phyloP scores from a whole-genome alignment of 306 rosid genomes.

The Cicer pinnatifidum region DNA sequence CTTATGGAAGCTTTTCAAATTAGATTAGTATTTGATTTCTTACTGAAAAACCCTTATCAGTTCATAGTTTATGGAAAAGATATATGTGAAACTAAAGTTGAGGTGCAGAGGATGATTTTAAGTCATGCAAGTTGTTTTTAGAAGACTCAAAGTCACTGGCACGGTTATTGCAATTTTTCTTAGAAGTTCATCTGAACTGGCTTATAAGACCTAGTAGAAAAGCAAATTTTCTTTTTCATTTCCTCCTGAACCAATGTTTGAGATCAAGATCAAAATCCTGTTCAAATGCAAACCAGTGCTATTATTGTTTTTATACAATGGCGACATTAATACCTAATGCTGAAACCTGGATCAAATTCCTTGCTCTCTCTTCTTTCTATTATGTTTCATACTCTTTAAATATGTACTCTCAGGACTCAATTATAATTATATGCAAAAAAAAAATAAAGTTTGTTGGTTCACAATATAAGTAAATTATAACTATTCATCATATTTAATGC shows the following conservation, averaged over 20 bases:
- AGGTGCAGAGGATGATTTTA: neutral
- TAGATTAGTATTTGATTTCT: neutral
- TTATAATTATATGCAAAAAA: neutral
- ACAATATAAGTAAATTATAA: neutral
- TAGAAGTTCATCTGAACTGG: neutral
- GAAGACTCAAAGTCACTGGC: neutral
- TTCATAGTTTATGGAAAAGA: neutral
- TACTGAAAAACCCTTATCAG: neutral
- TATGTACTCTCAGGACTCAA: neutral
- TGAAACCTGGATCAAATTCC: slow-evolving; percentile 3
- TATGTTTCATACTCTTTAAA: neutral
- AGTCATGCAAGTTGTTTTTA: slow-evolving; percentile 1
- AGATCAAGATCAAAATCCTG: slow-evolving; percentile 34
- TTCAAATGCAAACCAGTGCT: slow-evolving; percentile 29
- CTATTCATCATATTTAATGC: neutral
- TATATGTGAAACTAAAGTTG: slow-evolving; percentile 10
- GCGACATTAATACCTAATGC: neutral
- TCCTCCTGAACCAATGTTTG: neutral
- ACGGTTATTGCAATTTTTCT: neutral
- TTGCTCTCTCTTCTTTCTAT: neutral
- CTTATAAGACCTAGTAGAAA: neutral
- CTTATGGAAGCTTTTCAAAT: neutral
- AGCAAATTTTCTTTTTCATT: slow-evolving; percentile 2
- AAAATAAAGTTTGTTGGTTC: neutral
- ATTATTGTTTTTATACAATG: neutral